These are phyloP conservation scores for Phytophthora europaea DNA, from an alignment of 352 stramenopile species.

Conservation along the genomic window DNA sequence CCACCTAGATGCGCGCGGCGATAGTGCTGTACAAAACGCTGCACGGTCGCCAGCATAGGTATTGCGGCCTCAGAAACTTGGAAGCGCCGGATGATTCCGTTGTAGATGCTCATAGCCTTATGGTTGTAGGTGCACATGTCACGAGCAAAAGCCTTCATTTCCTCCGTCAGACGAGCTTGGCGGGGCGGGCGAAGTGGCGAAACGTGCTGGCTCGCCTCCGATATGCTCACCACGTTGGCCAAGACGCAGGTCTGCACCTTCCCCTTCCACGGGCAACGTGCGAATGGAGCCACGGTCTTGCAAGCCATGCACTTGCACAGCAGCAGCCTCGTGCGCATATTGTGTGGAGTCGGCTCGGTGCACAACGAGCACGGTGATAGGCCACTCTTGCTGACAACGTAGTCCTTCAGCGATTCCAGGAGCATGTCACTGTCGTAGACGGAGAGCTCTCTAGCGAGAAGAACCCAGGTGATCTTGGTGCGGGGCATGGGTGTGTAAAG, in stretches of 20 bases:
- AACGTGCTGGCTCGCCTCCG: constrained; percentile 2
- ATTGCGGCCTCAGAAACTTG: not conserved
- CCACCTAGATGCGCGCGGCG: constrained; percentile 2
- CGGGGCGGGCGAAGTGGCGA: not conserved
- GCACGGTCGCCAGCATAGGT: not conserved
- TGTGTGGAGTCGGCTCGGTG: constrained; percentile 4
- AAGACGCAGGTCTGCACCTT: constrained; percentile 10
- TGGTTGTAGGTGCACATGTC: constrained; percentile 22
- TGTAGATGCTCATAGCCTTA: constrained; percentile 14
- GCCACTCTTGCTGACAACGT: constrained; percentile 7
- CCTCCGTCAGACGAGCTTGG: not conserved
- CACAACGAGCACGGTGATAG: constrained; percentile 14
- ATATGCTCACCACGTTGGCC: constrained; percentile 17
- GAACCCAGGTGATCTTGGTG: not conserved
- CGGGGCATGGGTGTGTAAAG: not conserved
- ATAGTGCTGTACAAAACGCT: constrained; percentile 22
- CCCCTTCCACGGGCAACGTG: constrained; percentile 5
- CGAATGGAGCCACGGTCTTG: not conserved
- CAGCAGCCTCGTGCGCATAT: constrained; percentile 10
- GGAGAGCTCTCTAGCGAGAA: constrained; percentile 10
- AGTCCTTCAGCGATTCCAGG: constrained; percentile 8
- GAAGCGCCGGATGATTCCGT: constrained; percentile 6
- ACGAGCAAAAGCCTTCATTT: constrained; percentile 8
- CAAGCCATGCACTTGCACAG: constrained; percentile 5
- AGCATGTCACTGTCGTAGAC: not conserved